Conservation (phyloP, 2,329 filamentous ascomycete species). For the Aspergillus persii region DNA sequence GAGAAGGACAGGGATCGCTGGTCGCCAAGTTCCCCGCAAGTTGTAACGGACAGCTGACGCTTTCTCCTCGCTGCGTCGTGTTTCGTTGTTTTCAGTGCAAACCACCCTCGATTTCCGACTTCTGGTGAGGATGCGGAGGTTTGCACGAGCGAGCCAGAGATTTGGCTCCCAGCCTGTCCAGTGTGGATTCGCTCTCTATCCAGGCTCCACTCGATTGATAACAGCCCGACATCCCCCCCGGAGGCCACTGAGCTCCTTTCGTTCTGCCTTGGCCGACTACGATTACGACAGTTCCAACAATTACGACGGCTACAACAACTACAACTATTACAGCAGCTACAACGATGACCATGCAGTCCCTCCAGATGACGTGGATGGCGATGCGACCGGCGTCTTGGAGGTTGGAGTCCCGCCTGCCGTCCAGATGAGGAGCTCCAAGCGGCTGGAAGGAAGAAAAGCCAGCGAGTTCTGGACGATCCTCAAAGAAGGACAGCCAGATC, state of each 20-base stretch:
- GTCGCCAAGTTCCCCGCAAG: neutral
- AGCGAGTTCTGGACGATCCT: slow-evolving; percentile 20
- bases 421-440: no score
- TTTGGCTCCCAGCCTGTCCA: slow-evolving; percentile 25
- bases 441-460: neutral
- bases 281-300: no score
- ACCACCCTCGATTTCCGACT: no score
- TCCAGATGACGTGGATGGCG: neutral
- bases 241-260: slow-evolving; percentile 1
- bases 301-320: no score
- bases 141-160: slow-evolving; percentile 25
- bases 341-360: neutral
- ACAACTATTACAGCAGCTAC: no score
- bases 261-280: neutral
- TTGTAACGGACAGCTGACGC: neutral
- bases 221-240: slow-evolving; percentile 5
- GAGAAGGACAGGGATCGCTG: slow-evolving; percentile 7
- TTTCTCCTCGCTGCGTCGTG: neutral
- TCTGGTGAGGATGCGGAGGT: slow-evolving; percentile 19
- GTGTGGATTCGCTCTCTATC: slow-evolving; percentile 22
- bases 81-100: neutral
- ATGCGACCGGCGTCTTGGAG: neutral
- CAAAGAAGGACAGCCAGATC: slow-evolving; percentile 39
- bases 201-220: slow-evolving; percentile 10
- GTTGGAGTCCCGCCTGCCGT: no score